These are phyloP conservation scores for Colletotrichum lentis DNA, from an alignment of 2,329 filamentous ascomycete species.

Conservation along the genomic window DNA sequence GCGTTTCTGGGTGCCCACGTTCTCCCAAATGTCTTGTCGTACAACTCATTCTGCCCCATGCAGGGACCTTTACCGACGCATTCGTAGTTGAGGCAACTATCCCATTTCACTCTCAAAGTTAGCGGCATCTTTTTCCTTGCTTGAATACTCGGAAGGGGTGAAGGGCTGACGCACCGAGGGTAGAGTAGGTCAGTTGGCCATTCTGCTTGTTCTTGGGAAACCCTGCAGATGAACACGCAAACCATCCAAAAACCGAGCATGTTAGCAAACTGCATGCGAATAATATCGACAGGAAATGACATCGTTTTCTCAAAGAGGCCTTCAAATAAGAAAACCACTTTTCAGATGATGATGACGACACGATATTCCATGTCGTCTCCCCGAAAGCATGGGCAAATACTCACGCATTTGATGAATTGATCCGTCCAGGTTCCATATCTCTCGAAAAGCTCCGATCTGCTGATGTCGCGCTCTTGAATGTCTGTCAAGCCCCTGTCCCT, in stretches of 20 bases:
- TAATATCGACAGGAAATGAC: neutral
- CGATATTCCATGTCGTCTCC: rapidly evolving
- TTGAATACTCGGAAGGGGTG: no score
- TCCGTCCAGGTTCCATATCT: neutral
- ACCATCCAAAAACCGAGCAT: neutral
- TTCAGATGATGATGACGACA: neutral
- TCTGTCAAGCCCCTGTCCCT: no score
- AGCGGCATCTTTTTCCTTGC: neutral
- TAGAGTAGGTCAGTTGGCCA: neutral
- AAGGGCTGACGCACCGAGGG: neutral
- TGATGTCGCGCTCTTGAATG: neutral
- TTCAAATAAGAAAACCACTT: neutral
- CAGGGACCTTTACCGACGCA: neutral
- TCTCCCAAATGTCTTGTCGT: neutral
- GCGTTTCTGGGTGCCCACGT: neutral
- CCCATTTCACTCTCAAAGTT: neutral
- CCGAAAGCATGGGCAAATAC: neutral
- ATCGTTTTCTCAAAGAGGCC: neutral
- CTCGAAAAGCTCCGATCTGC: neutral
- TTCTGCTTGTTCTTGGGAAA: neutral
- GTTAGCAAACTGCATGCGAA: neutral
- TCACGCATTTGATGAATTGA: neutral
- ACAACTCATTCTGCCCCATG: neutral
- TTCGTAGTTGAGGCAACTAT: neutral
- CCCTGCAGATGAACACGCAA: neutral